phyloP scores from a whole-genome alignment of 345 rosid species.

The Jatropha curcas region DNA sequence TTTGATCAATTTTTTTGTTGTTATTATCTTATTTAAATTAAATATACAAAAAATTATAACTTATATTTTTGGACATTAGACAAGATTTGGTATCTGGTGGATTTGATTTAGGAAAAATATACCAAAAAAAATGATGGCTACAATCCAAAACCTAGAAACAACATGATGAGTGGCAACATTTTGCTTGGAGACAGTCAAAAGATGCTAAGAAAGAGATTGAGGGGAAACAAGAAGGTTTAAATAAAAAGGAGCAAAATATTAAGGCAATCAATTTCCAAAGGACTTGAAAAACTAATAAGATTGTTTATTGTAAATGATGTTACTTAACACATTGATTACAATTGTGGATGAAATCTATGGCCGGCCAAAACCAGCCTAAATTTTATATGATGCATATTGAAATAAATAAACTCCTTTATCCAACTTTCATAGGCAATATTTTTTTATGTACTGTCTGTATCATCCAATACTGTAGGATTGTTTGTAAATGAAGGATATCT shows the following conservation, averaged over 20 bases:
- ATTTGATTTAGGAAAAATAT: not conserved
- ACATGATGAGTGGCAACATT: not conserved
- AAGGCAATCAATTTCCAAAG: not conserved
- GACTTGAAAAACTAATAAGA: not conserved
- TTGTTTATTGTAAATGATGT: conserved; percentile 1
- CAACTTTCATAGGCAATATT: not conserved
- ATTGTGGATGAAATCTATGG: not conserved
- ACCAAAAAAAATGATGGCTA: not conserved
- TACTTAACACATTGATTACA: not conserved
- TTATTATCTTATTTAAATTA: not conserved
- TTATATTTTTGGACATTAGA: not conserved
- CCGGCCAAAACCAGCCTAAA: conserved; percentile 20
- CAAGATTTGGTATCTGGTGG: not conserved
- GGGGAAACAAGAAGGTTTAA: conserved; percentile 1
- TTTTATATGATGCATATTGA: not conserved
- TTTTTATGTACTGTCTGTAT: not conserved
- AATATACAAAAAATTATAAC: not conserved
- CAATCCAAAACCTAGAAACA: conserved; percentile 4
- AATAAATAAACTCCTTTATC: not conserved
- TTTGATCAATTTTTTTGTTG: not conserved
- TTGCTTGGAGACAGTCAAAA: conserved; percentile 16
- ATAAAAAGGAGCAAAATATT: not conserved
- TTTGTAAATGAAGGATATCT: not conserved
- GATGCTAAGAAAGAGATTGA: conserved; percentile 6
- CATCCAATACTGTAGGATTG: not conserved